Evolutionary conservation across 2,329 filamentous ascomycete genomes (phyloP).

Genomic region (Endoconidiophora polonica): DNA sequence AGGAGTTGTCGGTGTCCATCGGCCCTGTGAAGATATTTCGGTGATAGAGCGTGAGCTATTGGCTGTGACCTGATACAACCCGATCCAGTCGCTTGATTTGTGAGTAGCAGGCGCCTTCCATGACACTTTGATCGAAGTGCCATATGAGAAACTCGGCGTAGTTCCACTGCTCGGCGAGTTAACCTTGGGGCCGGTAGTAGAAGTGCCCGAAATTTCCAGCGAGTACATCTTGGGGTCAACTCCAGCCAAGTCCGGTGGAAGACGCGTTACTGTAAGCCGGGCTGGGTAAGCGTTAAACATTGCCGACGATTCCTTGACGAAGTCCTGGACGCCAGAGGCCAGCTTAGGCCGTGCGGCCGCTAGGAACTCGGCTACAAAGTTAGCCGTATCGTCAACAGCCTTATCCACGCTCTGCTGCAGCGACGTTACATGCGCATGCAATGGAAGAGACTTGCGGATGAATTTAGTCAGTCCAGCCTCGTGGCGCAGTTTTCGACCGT

Average conservation of each 20-base stretch:
- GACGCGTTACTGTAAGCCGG: constrained; percentile 63
- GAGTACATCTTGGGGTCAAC: constrained; percentile 67
- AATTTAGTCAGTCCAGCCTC: constrained; percentile 89
- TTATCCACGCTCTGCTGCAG: constrained; percentile 78
- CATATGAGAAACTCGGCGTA: constrained; percentile 72
- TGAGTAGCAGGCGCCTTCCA: constrained; percentile 85
- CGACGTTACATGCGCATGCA: constrained; percentile 49
- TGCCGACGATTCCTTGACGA: constrained; percentile 74
- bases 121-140: constrained; percentile 70
- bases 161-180: constrained; percentile 28
- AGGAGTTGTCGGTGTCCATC: constrained; percentile 71
- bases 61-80: constrained; percentile 89
- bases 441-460: constrained; percentile 70
- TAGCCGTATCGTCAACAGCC: constrained; percentile 69
- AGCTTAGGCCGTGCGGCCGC: constrained; percentile 75
- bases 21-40: constrained; percentile 66
- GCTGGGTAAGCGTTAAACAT: constrained; percentile 83
- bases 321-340: constrained; percentile 67
- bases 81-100: constrained; percentile 85
- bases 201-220: constrained; percentile 53
- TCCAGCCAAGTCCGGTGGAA: constrained; percentile 65
- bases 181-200: constrained; percentile 26
- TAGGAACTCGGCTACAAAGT: constrained; percentile 81
- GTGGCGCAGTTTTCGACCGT: constrained; percentile 64
- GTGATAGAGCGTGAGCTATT: constrained; percentile 76